Percentiles rank a stretch among this genome's conserved stretches.
Evolutionary conservation across 2,329 filamentous ascomycete genomes (phyloP).

Genomic region (Hortaea sp.): DNA sequence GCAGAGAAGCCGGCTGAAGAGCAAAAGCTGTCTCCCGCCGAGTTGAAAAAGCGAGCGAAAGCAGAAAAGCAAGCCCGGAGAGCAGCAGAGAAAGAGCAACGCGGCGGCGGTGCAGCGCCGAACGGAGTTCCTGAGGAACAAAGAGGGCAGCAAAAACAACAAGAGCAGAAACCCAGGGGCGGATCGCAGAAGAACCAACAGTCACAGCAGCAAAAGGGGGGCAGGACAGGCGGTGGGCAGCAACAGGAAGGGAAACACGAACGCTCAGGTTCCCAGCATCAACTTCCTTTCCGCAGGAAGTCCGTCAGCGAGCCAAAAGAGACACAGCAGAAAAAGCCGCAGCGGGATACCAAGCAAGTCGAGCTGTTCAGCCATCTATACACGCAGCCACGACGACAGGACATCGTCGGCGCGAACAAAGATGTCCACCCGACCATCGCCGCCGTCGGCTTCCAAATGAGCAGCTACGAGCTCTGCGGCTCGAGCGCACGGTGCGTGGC

Average conservation of each 20-base stretch:
- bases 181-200: slow-evolving; percentile 13
- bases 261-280: slow-evolving; percentile 8
- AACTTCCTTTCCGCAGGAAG: slow-evolving; percentile 9
- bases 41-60: slow-evolving; percentile 81
- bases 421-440: slow-evolving; percentile 80
- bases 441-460: slow-evolving; percentile 80
- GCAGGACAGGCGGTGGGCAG: slow-evolving; percentile 2
- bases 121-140: slow-evolving; percentile 9
- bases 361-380: slow-evolving; percentile 62
- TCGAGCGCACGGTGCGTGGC: slow-evolving; percentile 81
- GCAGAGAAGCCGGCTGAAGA: slow-evolving; percentile 13
- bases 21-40: slow-evolving; percentile 58
- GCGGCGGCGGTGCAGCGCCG: slow-evolving; percentile 11
- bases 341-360: slow-evolving; percentile 50
- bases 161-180: slow-evolving; percentile 12
- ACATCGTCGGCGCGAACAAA: slow-evolving; percentile 51
- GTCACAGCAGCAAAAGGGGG: slow-evolving; percentile 23
- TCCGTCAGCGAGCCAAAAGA: slow-evolving; percentile 5
- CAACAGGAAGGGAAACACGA: slow-evolving; percentile 13
- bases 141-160: slow-evolving; percentile 7
- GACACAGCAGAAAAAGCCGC: slow-evolving; percentile 15
- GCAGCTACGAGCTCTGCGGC: slow-evolving; percentile 76
- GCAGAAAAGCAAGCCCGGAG: slow-evolving; percentile 83
- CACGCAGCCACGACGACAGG: slow-evolving; percentile 60
- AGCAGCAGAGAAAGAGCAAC: slow-evolving; percentile 37